Percentiles rank a stretch among this genome's conserved stretches.
These are phyloP conservation scores for Scedosporium apiospermum DNA, from an alignment of 2,329 filamentous ascomycete species.

Conservation along the genomic window DNA sequence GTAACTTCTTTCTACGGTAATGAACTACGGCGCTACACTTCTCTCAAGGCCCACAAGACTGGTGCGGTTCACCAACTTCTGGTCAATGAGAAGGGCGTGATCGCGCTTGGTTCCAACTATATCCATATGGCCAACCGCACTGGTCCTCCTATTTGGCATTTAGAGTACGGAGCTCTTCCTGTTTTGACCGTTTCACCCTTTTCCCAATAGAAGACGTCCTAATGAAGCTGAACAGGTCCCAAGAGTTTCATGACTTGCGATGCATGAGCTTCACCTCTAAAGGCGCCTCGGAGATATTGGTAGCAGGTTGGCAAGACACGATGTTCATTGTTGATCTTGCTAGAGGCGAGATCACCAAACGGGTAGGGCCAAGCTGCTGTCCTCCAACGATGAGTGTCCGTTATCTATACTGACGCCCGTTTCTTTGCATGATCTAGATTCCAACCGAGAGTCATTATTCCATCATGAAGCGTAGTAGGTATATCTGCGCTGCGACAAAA, in stretches of 20 bases:
- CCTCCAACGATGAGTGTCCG: not conserved
- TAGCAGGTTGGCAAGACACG: constrained; percentile 73
- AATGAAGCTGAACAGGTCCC: constrained; percentile 3
- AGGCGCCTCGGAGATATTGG: constrained; percentile 71
- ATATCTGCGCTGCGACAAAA: constrained; percentile 85
- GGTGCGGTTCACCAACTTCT: constrained; percentile 80
- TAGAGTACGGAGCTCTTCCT: constrained; percentile 45
- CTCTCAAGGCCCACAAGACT: constrained; percentile 75
- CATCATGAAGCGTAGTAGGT: constrained; percentile 82
- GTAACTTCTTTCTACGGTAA: constrained; percentile 81
- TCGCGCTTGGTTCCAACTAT: constrained; percentile 73
- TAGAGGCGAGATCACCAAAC: constrained; percentile 63
- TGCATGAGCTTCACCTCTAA: constrained; percentile 96
- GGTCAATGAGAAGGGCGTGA: constrained; percentile 82
- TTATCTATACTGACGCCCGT: not conserved
- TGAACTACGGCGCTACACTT: constrained; percentile 82
- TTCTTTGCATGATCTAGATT: constrained; percentile 33
- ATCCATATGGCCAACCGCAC: constrained; percentile 82
- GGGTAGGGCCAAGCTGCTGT: constrained; percentile 30
- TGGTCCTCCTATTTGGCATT: constrained; percentile 81
- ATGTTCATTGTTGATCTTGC: constrained; percentile 70
- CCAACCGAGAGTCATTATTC: constrained; percentile 70
- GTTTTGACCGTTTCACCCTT: not conserved
- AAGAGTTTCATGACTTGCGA: constrained; percentile 72
- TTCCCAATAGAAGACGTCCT: constrained; percentile 3